Evolutionary conservation across 2,329 filamentous ascomycete genomes (phyloP).

Genomic region (Fusarium floridanum): DNA sequence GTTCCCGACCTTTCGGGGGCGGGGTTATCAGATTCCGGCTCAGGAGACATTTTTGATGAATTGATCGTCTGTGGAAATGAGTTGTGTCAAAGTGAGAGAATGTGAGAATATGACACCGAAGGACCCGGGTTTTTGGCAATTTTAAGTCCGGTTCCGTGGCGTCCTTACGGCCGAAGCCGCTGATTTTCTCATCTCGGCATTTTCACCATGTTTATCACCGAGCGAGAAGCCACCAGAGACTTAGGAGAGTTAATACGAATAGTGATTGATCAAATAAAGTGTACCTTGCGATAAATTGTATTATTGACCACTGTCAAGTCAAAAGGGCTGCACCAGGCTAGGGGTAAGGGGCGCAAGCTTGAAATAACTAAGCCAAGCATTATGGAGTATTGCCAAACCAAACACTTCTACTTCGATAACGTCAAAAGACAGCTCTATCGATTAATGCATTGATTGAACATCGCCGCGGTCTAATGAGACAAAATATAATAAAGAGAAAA

Average conservation of each 20-base stretch:
- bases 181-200: not conserved
- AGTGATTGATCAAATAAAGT: not conserved
- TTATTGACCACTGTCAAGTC: too few relatives aligned
- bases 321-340: too few relatives aligned
- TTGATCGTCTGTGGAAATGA: not conserved
- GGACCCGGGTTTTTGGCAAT: not conserved
- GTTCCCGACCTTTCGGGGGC: not conserved
- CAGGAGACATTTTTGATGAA: not conserved
- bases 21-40: not conserved
- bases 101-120: not conserved
- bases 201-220: not conserved
- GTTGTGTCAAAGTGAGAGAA: not conserved
- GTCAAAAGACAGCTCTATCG: too few relatives aligned
- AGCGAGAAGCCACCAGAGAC: not conserved
- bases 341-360: too few relatives aligned
- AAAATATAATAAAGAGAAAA: not conserved
- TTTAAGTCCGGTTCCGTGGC: not conserved
- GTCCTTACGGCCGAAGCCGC: not conserved
- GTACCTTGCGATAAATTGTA: too few relatives aligned
- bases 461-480: too few relatives aligned
- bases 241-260: not conserved
- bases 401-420: too few relatives aligned
- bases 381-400: too few relatives aligned
- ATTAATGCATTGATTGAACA: too few relatives aligned
- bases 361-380: too few relatives aligned